Conservation (phyloP, 176 grass and related monocot genomes). For the Tillandsia fasciculata region DNA sequence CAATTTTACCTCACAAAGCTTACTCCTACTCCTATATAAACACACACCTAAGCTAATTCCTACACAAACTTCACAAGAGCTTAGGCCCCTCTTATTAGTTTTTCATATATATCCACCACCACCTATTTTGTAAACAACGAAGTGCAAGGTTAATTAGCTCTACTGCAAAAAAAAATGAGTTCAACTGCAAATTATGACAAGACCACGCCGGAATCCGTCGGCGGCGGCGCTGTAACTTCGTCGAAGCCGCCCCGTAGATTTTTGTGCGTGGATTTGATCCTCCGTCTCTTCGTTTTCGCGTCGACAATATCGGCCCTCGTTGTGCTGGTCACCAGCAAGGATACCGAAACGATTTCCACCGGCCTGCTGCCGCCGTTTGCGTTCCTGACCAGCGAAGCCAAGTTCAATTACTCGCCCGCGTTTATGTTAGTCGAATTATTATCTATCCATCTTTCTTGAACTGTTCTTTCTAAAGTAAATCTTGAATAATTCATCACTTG, state of each 20-base stretch:
- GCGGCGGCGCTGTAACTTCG: background rate
- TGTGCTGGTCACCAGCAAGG: conserved; percentile 54
- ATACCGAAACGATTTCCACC: conserved; percentile 20
- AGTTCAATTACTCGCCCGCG: conserved; percentile 64
- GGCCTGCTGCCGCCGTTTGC: background rate
- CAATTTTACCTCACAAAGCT: too few species aligned
- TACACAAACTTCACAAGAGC: background rate
- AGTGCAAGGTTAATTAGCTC: too few species aligned
- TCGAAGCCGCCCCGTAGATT: conserved; percentile 8
- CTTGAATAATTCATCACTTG: too few species aligned
- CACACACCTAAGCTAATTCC: too few species aligned
- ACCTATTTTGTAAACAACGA: too few species aligned
- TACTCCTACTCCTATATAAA: too few species aligned
- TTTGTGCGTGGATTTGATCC: conserved; percentile 16
- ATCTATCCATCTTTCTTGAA: background rate
- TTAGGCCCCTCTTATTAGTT: too few species aligned
- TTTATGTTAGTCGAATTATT: conserved; percentile 31
- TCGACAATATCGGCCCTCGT: conserved; percentile 33
- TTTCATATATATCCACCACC: too few species aligned
- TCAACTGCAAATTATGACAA: conserved; percentile 2
- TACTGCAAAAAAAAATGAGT: background rate
- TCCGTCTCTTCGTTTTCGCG: conserved; percentile 45
- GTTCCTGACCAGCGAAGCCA: background rate
- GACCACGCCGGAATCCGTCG: conserved; percentile 4
- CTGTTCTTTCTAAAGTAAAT: background rate